phyloP scores from a whole-genome alignment of 169 alveolate species.

The Babesia ovis region DNA sequence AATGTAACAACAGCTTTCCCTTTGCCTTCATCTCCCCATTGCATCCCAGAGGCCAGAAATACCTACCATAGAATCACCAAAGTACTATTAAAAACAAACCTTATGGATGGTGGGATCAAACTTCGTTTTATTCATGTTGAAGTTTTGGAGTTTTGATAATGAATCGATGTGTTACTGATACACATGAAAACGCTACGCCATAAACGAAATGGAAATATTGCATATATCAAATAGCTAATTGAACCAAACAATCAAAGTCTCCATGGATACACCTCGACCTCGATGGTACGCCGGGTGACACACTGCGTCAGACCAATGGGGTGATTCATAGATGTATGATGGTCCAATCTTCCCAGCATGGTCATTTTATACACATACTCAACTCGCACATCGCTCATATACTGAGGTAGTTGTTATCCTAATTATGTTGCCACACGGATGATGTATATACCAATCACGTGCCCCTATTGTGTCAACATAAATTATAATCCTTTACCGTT shows the following conservation, averaged over 20 bases:
- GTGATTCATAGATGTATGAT: background rate
- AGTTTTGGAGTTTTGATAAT: background rate
- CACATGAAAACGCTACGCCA: background rate
- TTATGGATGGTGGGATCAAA: constrained; percentile 13
- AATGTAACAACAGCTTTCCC: constrained; percentile 93
- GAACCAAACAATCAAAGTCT: too few relatives aligned
- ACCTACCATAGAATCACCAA: constrained; percentile 37
- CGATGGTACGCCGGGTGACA: background rate
- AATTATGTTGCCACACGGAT: too few relatives aligned
- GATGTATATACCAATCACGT: too few relatives aligned
- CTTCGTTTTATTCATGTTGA: background rate
- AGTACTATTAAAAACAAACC: background rate
- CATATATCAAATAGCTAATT: too few relatives aligned
- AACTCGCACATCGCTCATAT: too few relatives aligned
- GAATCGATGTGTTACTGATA: background rate
- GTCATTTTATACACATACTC: too few relatives aligned
- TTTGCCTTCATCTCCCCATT: constrained; percentile 98
- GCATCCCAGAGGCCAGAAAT: constrained; percentile 86
- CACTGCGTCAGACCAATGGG: constrained; percentile 1
- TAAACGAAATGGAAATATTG: too few relatives aligned
- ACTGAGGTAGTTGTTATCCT: too few relatives aligned
- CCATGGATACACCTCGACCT: too few relatives aligned
- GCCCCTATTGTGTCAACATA: too few relatives aligned
- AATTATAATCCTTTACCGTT: too few relatives aligned
- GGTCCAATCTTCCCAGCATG: too few relatives aligned